Evolutionary conservation across 305 asterid species (phyloP), one percentile per base, ranked within the genome.

Genomic region (Fraxinus platypoda): DNA sequence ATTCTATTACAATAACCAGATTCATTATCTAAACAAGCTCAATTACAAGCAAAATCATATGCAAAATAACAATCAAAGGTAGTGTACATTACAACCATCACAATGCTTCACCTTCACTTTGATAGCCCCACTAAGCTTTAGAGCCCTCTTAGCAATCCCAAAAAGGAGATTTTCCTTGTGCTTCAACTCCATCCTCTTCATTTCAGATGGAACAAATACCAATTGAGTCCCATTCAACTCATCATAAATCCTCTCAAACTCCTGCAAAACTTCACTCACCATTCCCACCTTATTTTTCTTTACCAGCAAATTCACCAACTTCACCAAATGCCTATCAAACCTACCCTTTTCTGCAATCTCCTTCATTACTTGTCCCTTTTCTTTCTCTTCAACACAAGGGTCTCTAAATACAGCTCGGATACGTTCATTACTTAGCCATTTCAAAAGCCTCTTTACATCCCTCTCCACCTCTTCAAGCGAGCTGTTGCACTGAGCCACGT

Each of bases 171-270:
- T 9, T 66, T 66, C 35, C 33, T 66, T 66, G 15, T 66, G 34
- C 73, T 66, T 26, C 73, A 66, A 66, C 17, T 66, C 73, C 73
- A 66, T 66, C 26, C n/a, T 26, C 35, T 66, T 25, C 73, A 66
- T 66, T 66, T 66, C 73, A 66, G 34, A 25, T 66, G 34, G 73
- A 8, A 82, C 77, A 79, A 85, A 74, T 6, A 85, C 82, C 17
- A 80, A 72, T 31, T 54, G 81, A n/a, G 88, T 80, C 78, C 86
- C 84, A 21, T 74, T 79, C 81, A 85, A n/a, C 12, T 85, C 78
- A 59, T 85, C 88, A 35, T 85, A 85, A 11, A 85, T 85, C 31
- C 88, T 85, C 78, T 80, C 46, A 62, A 85, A 83, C 79, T 85
- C 88, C 30, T 21, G 19, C 68, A 85, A 66, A 43, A 85, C 88